A percentile compares a stretch with the other conserved stretches of the same genome.
phyloP scores from a whole-genome alignment of 352 stramenopile genomes.

The Pythium aquatile region DNA sequence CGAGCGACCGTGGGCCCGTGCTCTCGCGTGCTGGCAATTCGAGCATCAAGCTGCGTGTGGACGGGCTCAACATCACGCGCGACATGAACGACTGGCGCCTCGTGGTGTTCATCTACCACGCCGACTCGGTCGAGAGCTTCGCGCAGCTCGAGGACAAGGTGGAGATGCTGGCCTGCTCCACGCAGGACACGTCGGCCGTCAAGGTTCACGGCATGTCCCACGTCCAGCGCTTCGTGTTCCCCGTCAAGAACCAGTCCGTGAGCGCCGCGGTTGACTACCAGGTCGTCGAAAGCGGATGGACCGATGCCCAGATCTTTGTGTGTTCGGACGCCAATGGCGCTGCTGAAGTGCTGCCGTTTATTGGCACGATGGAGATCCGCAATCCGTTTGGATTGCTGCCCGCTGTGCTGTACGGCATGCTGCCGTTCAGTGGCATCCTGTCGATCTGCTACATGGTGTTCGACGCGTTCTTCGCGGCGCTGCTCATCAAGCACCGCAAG shows the following conservation, averaged over 20 bases:
- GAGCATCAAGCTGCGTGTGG: slow-evolving; percentile 67
- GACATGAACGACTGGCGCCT: slow-evolving; percentile 70
- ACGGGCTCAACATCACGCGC: slow-evolving; percentile 64
- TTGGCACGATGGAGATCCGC: slow-evolving; percentile 68
- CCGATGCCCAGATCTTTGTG: slow-evolving; percentile 78
- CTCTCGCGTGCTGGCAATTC: slow-evolving; percentile 64
- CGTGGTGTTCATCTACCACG: slow-evolving; percentile 84
- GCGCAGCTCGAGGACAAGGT: slow-evolving; percentile 63
- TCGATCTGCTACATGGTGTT: slow-evolving; percentile 75
- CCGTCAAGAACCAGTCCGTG: slow-evolving; percentile 55
- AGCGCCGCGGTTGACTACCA: slow-evolving; percentile 50
- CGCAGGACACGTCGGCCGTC: slow-evolving; percentile 28
- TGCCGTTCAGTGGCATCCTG: slow-evolving; percentile 80
- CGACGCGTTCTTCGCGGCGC: slow-evolving; percentile 71
- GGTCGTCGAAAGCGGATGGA: slow-evolving; percentile 70
- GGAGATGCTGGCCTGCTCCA: slow-evolving; percentile 68
- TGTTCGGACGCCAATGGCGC: slow-evolving; percentile 56
- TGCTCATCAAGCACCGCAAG: slow-evolving; percentile 66
- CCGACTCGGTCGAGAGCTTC: slow-evolving; percentile 67
- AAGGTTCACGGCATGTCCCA: slow-evolving; percentile 63
- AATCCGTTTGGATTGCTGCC: slow-evolving; percentile 84
- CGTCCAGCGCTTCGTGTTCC: slow-evolving; percentile 63
- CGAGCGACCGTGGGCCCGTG: slow-evolving; percentile 63
- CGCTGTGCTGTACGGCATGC: slow-evolving; percentile 80
- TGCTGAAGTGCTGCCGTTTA: slow-evolving; percentile 56